These are phyloP conservation scores for Colletotrichum sp. DNA, from an alignment of 2,329 filamentous ascomycete species.

Conservation along the genomic window DNA sequence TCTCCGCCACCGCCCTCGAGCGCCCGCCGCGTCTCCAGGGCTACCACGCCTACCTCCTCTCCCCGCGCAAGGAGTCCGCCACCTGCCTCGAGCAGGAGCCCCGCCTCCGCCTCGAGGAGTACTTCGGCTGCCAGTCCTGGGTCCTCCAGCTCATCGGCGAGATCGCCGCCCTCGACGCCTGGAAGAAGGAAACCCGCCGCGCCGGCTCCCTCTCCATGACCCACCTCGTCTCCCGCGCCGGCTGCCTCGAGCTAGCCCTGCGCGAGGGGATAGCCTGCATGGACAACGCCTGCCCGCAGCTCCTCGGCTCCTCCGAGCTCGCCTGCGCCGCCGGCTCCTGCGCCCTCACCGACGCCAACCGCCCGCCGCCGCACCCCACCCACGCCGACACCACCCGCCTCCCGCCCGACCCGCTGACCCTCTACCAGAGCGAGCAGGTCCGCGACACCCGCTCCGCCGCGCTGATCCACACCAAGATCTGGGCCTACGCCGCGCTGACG, in stretches of 20 bases:
- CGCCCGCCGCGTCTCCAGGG: constrained; percentile 44
- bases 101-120: constrained; percentile 45
- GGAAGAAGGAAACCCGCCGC: constrained; percentile 55
- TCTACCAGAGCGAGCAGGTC: background rate
- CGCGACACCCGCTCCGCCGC: constrained; percentile 6
- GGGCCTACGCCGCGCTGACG: constrained; percentile 51
- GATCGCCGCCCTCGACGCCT: constrained; percentile 57
- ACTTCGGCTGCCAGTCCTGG: constrained; percentile 52
- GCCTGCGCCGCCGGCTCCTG: background rate
- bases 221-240: constrained; percentile 42
- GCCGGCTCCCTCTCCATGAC: constrained; percentile 47
- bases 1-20: constrained; percentile 52
- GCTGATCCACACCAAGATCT: constrained; percentile 38
- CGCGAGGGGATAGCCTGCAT: constrained; percentile 23
- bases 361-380: constrained; percentile 25
- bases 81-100: constrained; percentile 13
- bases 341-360: background rate
- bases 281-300: constrained; percentile 22
- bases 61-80: constrained; percentile 26
- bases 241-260: constrained; percentile 15
- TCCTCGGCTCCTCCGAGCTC: constrained; percentile 1
- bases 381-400: constrained; percentile 15
- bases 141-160: constrained; percentile 58
- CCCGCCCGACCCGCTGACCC: constrained; percentile 8
- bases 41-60: constrained; percentile 46